Percentiles rank a stretch among this genome's conserved stretches.
These are phyloP conservation scores for Paramecium bursaria DNA, from an alignment of 73 alveolate genomes.

Conservation along the genomic window DNA sequence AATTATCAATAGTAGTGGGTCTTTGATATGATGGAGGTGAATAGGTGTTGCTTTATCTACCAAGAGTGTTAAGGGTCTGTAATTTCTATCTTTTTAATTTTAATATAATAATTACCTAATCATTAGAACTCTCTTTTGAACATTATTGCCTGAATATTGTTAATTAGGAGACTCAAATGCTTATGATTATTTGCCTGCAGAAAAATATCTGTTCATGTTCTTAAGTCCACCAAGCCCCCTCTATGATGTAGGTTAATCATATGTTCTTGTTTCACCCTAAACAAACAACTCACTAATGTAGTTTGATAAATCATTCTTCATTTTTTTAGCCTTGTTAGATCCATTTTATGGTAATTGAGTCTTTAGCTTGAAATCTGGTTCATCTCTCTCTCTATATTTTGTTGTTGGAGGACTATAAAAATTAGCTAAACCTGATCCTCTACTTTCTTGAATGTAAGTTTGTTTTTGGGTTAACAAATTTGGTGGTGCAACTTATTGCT, in stretches of 20 bases:
- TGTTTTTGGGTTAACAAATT: not conserved
- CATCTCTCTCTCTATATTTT: slow-evolving; percentile 3
- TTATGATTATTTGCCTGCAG: not conserved
- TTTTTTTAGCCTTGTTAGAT: slow-evolving; percentile 20
- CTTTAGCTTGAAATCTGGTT: too few species aligned
- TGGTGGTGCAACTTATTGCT: not conserved
- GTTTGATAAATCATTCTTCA: slow-evolving; percentile 24
- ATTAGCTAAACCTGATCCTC: not conserved
- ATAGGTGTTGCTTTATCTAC: not conserved
- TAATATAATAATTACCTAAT: not conserved
- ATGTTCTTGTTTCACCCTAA: not conserved
- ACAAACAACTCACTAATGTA: slow-evolving; percentile 11
- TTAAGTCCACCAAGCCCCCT: slow-evolving; percentile 30
- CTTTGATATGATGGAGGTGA: not conserved
- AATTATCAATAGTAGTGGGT: not conserved
- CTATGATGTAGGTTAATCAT: not conserved
- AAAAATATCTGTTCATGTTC: not conserved
- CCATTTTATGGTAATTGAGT: too few species aligned
- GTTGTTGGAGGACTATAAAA: not conserved
- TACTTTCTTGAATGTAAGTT: not conserved
- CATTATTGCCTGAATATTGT: not conserved
- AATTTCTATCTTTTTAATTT: not conserved
- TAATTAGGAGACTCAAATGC: not conserved
- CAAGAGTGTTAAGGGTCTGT: not conserved
- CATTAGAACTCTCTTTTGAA: slow-evolving; percentile 14